These are phyloP conservation scores for Simplicillium sp. DNA, from an alignment of 2,329 filamentous ascomycete genomes.

Conservation along the genomic window DNA sequence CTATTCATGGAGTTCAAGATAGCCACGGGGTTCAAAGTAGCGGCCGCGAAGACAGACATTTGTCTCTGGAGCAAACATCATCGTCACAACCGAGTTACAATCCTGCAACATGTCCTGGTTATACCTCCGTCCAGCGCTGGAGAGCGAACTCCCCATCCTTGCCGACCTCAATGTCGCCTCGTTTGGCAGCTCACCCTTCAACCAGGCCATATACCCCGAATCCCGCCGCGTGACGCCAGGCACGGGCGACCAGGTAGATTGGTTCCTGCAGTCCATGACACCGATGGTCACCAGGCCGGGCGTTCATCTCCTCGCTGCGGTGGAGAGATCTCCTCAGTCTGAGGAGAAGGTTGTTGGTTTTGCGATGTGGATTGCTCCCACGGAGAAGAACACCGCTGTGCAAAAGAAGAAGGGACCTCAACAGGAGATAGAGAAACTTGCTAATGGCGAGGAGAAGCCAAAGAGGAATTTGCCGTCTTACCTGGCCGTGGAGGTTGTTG, in stretches of 20 bases:
- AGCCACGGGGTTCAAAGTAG: too few species aligned
- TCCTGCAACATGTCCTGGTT: too few species aligned
- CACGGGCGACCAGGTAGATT: neutral
- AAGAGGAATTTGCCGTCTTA: constrained; percentile 5
- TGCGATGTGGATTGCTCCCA: constrained; percentile 8
- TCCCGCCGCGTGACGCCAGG: neutral
- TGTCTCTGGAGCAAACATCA: too few species aligned
- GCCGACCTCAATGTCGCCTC: neutral
- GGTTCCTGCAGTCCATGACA: neutral
- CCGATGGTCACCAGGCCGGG: neutral
- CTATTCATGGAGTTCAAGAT: too few species aligned
- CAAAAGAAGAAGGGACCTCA: constrained; percentile 1
- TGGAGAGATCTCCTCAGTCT: neutral
- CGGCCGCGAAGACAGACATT: too few species aligned
- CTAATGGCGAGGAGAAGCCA: neutral
- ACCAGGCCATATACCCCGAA: neutral
- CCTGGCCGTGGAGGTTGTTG: constrained; percentile 5
- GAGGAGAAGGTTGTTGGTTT: constrained; percentile 7
- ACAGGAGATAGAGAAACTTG: constrained; percentile 4
- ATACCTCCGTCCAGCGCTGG: too few species aligned
- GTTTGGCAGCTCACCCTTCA: constrained; percentile 2
- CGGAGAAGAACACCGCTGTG: too few species aligned
- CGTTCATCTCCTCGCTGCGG: neutral
- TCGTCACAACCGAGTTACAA: too few species aligned
- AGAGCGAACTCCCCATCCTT: neutral